Evolutionary conservation across 208 protist species (phyloP), one percentile per base, ranked within the genome.

Genomic region (Blastocrithidia nonstop): DNA sequence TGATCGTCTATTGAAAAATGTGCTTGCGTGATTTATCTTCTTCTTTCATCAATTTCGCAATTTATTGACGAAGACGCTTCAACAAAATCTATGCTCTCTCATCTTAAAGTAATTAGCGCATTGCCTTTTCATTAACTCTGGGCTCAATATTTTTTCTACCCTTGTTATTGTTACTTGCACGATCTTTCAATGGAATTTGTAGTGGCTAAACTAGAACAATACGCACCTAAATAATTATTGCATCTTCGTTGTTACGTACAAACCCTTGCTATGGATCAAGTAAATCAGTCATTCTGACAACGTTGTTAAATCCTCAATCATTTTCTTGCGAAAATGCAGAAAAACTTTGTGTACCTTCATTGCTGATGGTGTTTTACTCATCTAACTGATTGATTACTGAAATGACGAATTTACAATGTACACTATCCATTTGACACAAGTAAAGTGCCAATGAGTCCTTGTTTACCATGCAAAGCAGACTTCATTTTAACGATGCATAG

Each of bases 391-490:
- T 93, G 40, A 88, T 58, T 11, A 93, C 73, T 8, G 83, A 88
- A 53, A 93, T 88, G 54, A 93, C 55, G 54, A 93, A 93, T 61
- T 93, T 93, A 61, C 83, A 93, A 60, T 83, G 76, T 25, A 93
- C 78, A 35, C 73, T 93, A 36, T 76, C 83, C 11, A 75, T 86
- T 53, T 93, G 83, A 58, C 83, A 93, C 13, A 93, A 71, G 58
- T 93, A 93, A 25, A 93, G 73, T 15, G 83, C 83, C 6, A 93
- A 59, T 16, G 66, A 84, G 37, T 88, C 75, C 45, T 88, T 83
- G 66, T 86, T 88, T 17, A 69, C 74, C 83, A 93, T 93, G 60
- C 83, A 93, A 45, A 93, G 67, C 54, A 93, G 44, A 36, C 73
- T 84, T 79, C 83, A 93, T 54, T 88, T 88, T 39, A 93, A 66